Evolutionary conservation across 441 rosid genomes (phyloP).

Genomic region (Brassica balearica): DNA sequence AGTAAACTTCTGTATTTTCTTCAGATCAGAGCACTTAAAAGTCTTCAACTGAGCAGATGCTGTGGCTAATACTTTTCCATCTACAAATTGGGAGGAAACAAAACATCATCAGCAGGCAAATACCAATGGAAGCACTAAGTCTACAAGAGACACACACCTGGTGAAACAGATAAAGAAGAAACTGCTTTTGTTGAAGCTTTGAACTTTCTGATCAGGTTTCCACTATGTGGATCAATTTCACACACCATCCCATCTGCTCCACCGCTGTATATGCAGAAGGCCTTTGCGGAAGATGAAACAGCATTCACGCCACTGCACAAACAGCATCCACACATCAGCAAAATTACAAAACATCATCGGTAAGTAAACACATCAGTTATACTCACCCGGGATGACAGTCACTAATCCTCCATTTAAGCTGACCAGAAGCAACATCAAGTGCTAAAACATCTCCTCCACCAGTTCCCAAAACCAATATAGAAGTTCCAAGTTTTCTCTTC

Average conservation of each 20-base stretch:
- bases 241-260: slow-evolving; percentile 82
- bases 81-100: slow-evolving; percentile 44
- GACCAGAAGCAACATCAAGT: slow-evolving; percentile 91
- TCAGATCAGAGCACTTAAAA: slow-evolving; percentile 72
- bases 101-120: background rate
- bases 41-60: slow-evolving; percentile 84
- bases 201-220: slow-evolving; percentile 55
- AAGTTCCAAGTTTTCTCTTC: slow-evolving; percentile 80
- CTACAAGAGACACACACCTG: slow-evolving; percentile 50
- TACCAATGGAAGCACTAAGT: background rate
- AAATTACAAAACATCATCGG: background rate
- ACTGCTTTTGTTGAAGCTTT: slow-evolving; percentile 83
- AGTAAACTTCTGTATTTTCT: slow-evolving; percentile 86
- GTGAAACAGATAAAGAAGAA: slow-evolving; percentile 78
- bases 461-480: slow-evolving; percentile 78
- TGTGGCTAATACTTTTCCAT: slow-evolving; percentile 81
- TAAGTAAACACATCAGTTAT: background rate
- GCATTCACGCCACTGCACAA: slow-evolving; percentile 88
- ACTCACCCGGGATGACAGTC: slow-evolving; percentile 97
- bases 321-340: slow-evolving; percentile 3
- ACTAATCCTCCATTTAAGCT: slow-evolving; percentile 76
- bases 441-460: slow-evolving; percentile 96
- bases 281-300: slow-evolving; percentile 70
- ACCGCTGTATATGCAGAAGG: slow-evolving; percentile 66
- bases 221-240: slow-evolving; percentile 47